These are phyloP conservation scores for Gastrodia elata DNA, from an alignment of 106 monocot genomes.

Conservation along the genomic window DNA sequence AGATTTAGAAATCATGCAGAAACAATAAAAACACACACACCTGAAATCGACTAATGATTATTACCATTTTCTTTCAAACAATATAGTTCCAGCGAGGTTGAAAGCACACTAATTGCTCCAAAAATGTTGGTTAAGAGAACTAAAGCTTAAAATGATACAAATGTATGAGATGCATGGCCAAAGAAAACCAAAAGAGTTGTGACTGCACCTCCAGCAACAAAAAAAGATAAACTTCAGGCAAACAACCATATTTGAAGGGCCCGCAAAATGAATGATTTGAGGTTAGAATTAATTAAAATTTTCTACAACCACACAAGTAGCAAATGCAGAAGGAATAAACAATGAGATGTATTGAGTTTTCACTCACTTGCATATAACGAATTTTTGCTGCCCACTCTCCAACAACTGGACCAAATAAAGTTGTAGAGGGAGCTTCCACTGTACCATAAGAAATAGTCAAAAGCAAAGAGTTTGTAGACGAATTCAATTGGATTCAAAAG, in stretches of 20 bases:
- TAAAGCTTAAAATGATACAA: conserved; percentile 36
- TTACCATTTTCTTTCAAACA: conserved; percentile 98
- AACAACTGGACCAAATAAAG: conserved; percentile 57
- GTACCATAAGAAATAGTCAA: conserved; percentile 90
- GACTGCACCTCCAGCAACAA: conserved; percentile 69
- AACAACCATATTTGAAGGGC: conserved; percentile 72
- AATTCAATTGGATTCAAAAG: neutral
- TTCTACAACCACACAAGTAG: neutral
- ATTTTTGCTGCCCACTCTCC: conserved; percentile 58
- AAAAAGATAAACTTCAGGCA: conserved; percentile 71
- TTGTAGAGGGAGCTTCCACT: conserved; percentile 70
- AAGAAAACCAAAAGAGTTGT: conserved; percentile 32
- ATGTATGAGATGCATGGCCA: conserved; percentile 22
- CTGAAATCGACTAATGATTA: neutral
- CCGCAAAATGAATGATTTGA: conserved; percentile 11
- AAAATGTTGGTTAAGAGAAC: conserved; percentile 52
- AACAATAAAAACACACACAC: neutral
- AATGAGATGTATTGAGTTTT: neutral
- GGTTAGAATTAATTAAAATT: neutral
- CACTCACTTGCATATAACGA: conserved; percentile 45
- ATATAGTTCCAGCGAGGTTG: conserved; percentile 94
- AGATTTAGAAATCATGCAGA: neutral
- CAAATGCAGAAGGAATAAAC: neutral
- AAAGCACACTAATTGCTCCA: conserved; percentile 76
- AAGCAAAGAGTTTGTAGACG: conserved; percentile 46